phyloP scores from a whole-genome alignment of 1,139 yeast species.

The Saccharomycopsis hybrid region DNA sequence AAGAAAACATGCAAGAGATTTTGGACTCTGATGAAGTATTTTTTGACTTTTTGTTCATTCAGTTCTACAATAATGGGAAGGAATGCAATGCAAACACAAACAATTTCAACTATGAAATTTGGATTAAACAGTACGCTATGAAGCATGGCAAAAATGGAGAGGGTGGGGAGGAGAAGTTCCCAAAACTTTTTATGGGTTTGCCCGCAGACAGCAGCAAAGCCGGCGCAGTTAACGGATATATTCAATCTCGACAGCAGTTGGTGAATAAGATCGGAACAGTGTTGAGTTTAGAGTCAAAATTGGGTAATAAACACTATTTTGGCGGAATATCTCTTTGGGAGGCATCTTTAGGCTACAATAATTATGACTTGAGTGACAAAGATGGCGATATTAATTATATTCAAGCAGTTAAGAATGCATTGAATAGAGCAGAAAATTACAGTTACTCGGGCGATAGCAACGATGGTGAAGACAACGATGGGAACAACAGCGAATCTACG shows the following conservation, averaged over 20 bases:
- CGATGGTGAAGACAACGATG: background rate
- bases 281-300: background rate
- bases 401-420: conserved; percentile 1
- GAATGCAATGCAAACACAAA: conserved; percentile 9
- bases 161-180: too few species aligned
- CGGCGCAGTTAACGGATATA: conserved; percentile 18
- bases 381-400: conserved; percentile 5
- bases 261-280: background rate
- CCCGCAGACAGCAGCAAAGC: conserved; percentile 5
- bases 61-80: conserved; percentile 17
- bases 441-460: background rate
- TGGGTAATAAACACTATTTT: conserved; percentile 1
- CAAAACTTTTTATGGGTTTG: conserved; percentile 12
- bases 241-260: background rate
- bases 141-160: background rate
- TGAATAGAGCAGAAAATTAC: background rate
- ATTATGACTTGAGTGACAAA: conserved; percentile 2
- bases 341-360: conserved; percentile 15
- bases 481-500: background rate
- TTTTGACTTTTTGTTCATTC: conserved; percentile 18
- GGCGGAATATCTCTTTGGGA: conserved; percentile 20
- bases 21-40: background rate
- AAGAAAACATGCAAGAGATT: conserved; percentile 35
- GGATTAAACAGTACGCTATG: conserved; percentile 8
- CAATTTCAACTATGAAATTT: conserved; percentile 7